Evolutionary conservation across 2,329 filamentous ascomycete genomes (phyloP).

Genomic region (Sclerotinia glacialis): DNA sequence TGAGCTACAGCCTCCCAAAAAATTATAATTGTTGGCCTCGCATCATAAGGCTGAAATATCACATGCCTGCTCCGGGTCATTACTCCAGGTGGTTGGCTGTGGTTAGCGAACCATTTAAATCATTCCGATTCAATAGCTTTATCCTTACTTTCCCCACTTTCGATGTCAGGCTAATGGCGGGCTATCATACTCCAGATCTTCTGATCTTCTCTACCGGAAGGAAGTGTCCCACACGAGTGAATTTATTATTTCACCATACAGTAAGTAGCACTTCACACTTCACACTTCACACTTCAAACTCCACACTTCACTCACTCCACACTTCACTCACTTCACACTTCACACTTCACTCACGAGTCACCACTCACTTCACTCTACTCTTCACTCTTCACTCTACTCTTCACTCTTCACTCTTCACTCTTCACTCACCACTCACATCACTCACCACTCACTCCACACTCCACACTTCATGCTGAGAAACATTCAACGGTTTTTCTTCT

Average conservation of each 20-base stretch:
- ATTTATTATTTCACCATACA: not conserved
- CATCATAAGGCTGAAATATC: conserved; percentile 1
- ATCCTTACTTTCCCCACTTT: not conserved
- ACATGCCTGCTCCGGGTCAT: not conserved
- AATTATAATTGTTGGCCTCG: conserved; percentile 7
- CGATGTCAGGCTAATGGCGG: not conserved
- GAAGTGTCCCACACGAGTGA: not conserved
- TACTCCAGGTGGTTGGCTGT: not conserved
- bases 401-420: not conserved
- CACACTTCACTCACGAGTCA: not conserved
- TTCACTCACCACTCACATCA: too few relatives aligned
- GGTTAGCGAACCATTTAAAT: not conserved
- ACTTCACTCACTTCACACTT: not conserved
- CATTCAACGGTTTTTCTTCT: too few relatives aligned
- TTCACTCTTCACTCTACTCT: not conserved
- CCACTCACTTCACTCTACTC: not conserved
- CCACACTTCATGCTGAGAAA: not conserved
- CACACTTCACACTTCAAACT: not conserved
- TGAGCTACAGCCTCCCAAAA: not conserved
- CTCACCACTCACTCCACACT: not conserved
- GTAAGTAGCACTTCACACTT: not conserved
- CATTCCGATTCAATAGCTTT: not conserved
- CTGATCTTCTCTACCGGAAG: not conserved
- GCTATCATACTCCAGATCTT: conserved; percentile 11
- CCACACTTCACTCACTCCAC: not conserved